These are phyloP conservation scores for Hymenoscyphus repandus DNA, from an alignment of 2,329 filamentous ascomycete species.

Conservation along the genomic window DNA sequence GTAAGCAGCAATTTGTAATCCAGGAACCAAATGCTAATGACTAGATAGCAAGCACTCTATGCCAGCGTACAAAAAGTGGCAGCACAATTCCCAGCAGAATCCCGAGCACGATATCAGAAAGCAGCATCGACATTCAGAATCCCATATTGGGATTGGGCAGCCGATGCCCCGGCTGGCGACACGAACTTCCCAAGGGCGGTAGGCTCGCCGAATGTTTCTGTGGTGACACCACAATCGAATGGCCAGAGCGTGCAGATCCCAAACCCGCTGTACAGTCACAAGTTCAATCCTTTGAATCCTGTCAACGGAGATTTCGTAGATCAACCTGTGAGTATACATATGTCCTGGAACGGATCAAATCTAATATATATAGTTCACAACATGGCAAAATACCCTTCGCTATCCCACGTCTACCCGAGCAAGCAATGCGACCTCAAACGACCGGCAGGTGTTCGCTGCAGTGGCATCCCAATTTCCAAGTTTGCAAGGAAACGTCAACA, in stretches of 20 bases:
- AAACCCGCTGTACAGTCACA: slow-evolving; percentile 50
- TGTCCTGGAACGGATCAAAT: no score
- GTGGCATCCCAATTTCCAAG: slow-evolving; percentile 4
- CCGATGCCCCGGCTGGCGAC: slow-evolving; percentile 31
- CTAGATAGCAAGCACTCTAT: slow-evolving; percentile 45
- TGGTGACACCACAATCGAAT: slow-evolving; percentile 32
- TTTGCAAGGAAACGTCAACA: slow-evolving; percentile 31
- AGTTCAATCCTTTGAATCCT: slow-evolving; percentile 30
- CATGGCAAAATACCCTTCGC: slow-evolving; percentile 27
- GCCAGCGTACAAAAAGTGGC: slow-evolving; percentile 41
- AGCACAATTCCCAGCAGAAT: slow-evolving; percentile 8
- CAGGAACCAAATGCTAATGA: neutral
- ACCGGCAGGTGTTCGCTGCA: slow-evolving; percentile 39
- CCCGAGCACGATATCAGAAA: slow-evolving; percentile 35
- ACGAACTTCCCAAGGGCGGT: slow-evolving; percentile 47
- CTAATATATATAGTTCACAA: slow-evolving; percentile 45
- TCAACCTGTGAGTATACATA: neutral
- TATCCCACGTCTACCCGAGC: slow-evolving; percentile 28
- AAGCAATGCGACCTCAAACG: slow-evolving; percentile 5
- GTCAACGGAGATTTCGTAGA: slow-evolving; percentile 28
- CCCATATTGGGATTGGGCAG: slow-evolving; percentile 42
- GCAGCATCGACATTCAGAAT: slow-evolving; percentile 37
- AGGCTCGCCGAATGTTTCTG: slow-evolving; percentile 36
- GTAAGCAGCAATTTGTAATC: slow-evolving; percentile 28
- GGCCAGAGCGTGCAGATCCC: slow-evolving; percentile 53